phyloP scores from a whole-genome alignment of 2,329 filamentous ascomycete genomes.

The Paramyrothecium roridum region DNA sequence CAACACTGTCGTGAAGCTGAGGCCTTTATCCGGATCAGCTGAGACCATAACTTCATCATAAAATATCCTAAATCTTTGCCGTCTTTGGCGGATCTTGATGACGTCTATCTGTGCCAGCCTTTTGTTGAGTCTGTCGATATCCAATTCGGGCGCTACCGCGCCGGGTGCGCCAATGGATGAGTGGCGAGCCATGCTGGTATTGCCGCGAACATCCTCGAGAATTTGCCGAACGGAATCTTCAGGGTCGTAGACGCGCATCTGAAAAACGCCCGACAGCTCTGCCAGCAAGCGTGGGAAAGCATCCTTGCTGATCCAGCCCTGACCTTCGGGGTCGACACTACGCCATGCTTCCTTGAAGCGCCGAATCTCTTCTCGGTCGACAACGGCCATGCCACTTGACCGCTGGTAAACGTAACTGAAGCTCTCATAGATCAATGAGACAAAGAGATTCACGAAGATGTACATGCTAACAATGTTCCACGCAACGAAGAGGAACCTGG shows the following conservation, averaged over 20 bases:
- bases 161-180: conserved; percentile 50
- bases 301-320: conserved; percentile 87
- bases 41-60: conserved; percentile 96
- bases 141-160: conserved; percentile 54
- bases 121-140: conserved; percentile 72
- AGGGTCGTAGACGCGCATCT: conserved; percentile 93
- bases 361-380: conserved; percentile 90
- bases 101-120: conserved; percentile 74
- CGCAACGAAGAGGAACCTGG: conserved; percentile 81
- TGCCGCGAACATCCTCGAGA: conserved; percentile 74
- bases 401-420: conserved; percentile 99
- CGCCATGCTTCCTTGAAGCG: conserved; percentile 99
- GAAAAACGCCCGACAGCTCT: conserved; percentile 91
- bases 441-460: conserved; percentile 97
- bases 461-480: conserved; percentile 99
- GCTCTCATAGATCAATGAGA: conserved; percentile 98
- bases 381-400: conserved; percentile 84
- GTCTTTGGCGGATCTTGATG: conserved; percentile 67
- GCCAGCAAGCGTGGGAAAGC: conserved; percentile 84
- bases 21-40: conserved; percentile 83
- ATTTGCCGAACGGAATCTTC: conserved; percentile 86
- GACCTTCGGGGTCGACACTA: conserved; percentile 86
- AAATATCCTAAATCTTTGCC: conserved; percentile 86
- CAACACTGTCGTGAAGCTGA: conserved; percentile 86
- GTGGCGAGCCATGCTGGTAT: conserved; percentile 50